Base-by-base conservation (phyloP, 805 yeast genomes). In the Komagataella pseudopastoris region DNA sequence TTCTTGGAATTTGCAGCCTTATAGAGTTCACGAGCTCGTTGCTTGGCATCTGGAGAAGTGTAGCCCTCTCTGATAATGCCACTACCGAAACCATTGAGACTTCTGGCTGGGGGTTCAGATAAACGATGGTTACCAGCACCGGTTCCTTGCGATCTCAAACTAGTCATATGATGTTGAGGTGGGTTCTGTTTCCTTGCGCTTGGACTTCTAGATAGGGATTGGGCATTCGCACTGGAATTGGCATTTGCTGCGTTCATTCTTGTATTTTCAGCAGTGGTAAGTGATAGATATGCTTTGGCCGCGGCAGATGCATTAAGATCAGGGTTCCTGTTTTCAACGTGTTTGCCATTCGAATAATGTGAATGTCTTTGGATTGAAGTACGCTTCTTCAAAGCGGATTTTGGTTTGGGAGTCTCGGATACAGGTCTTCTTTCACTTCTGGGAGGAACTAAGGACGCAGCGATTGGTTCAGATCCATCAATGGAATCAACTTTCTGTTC, bases 201-300 rank as follows among this genome's bases (percentile, higher is more conserved):
- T 51, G 24, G 47, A 14, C 45, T 53, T 43, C 20, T 51, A 30
- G 20, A 20, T 6, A 44, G 46, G 8, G 46, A 44, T 5, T 18
- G 46, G 10, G 46, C 14, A 46, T 46, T 23, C 14, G 48, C 16
- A 20, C 12, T 46, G 36, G 48, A 4, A 22, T 46, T 14, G 45
- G 50, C 23, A 20, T 17, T 17, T 17, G 76, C 75, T 1, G 91
- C 84, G 64, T 85, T 85, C 52, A 83, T 61, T 53, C 89, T 72
- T 0, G 93, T 85, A 62, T 85, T 85, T 60, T 85, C 89, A 1
- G 90, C 90, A 0, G 93, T 85, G 1, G 90, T 75, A 51, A 83
- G 64, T 0, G 87, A 80, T 47, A 83, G 60, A 58, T 83, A 83
- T 0, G 86, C 88, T 53, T 74, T 76, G 23, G 76, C 76, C 0